Evolutionary conservation across 1,284 basidiomycete species (phyloP).

Genomic region (Sanghuangporus weigelae): DNA sequence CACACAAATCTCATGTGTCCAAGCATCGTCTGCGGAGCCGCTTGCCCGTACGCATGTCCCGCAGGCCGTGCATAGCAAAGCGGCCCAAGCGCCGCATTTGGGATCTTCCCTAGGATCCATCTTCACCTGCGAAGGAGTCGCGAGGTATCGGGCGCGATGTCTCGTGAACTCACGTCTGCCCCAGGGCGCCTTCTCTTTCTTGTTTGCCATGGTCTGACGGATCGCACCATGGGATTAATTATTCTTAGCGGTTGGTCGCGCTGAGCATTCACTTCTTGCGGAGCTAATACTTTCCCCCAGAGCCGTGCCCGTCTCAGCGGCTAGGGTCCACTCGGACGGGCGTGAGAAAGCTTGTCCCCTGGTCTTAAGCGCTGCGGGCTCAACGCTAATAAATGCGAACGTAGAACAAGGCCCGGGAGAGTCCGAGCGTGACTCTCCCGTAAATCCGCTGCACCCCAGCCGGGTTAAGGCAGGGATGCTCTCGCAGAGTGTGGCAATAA

Average conservation of each 20-base stretch:
- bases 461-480: constrained; percentile 6
- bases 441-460: background rate
- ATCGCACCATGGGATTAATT: constrained; percentile 13
- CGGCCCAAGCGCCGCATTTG: background rate
- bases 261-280: background rate
- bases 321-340: constrained; percentile 14
- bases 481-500: background rate
- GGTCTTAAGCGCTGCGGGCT: constrained; percentile 5
- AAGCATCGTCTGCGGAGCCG: background rate
- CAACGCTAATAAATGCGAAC: background rate
- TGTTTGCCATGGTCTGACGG: constrained; percentile 9
- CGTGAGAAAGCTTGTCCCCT: constrained; percentile 4
- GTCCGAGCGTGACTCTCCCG: constrained; percentile 4
- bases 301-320: constrained; percentile 11
- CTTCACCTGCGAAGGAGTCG: constrained; percentile 3
- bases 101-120: constrained; percentile 11
- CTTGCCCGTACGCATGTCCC: background rate
- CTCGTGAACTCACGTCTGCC: constrained; percentile 9
- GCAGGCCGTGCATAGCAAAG: background rate
- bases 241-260: constrained; percentile 14
- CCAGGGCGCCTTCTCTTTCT: constrained; percentile 8
- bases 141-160: background rate
- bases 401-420: background rate
- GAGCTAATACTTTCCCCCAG: background rate
- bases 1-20: background rate